Conservation (phyloP, 352 stramenopile genomes). For the Phytophthora chlamydospora region DNA sequence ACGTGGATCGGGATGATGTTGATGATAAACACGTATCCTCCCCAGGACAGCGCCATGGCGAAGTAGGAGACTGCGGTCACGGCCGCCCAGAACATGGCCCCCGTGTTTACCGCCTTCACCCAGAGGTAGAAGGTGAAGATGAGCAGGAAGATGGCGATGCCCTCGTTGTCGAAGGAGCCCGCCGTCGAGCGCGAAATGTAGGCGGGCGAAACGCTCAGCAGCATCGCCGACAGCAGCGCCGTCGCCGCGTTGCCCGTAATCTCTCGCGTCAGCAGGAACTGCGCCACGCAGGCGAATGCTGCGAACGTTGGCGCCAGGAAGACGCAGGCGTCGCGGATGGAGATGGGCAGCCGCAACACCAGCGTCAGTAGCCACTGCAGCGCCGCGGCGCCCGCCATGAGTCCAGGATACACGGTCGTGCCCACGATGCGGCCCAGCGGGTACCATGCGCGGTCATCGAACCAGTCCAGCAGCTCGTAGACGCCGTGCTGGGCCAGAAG, state of each 20-base stretch:
- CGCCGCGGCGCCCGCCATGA: slow-evolving; percentile 86
- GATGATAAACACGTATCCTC: slow-evolving; percentile 99
- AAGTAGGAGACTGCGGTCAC: slow-evolving; percentile 93
- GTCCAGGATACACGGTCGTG: slow-evolving; percentile 93
- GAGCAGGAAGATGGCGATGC: slow-evolving; percentile 98
- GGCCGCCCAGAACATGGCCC: slow-evolving; percentile 75
- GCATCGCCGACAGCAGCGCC: slow-evolving; percentile 87
- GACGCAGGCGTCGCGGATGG: slow-evolving; percentile 90
- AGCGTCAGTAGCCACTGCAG: slow-evolving; percentile 67
- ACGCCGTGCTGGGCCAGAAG: slow-evolving; percentile 91
- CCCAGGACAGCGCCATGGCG: slow-evolving; percentile 97
- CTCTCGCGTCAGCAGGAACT: slow-evolving; percentile 89
- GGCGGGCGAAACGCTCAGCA: slow-evolving; percentile 96
- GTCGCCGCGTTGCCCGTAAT: slow-evolving; percentile 72
- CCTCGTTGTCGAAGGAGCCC: slow-evolving; percentile 99
- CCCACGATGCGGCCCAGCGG: slow-evolving; percentile 92
- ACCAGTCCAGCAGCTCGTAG: slow-evolving; percentile 97
- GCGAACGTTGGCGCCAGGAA: slow-evolving; percentile 91
- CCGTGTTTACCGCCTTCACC: slow-evolving; percentile 84
- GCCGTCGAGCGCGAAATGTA: slow-evolving; percentile 98
- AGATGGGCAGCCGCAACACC: slow-evolving; percentile 34
- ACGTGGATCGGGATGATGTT: slow-evolving; percentile 98
- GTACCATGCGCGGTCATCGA: slow-evolving; percentile 97
- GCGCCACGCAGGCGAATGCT: slow-evolving; percentile 80
- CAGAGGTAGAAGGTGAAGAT: slow-evolving; percentile 98